Base-by-base conservation (phyloP, 1,139 yeast species). In the Candida smagusa region DNA sequence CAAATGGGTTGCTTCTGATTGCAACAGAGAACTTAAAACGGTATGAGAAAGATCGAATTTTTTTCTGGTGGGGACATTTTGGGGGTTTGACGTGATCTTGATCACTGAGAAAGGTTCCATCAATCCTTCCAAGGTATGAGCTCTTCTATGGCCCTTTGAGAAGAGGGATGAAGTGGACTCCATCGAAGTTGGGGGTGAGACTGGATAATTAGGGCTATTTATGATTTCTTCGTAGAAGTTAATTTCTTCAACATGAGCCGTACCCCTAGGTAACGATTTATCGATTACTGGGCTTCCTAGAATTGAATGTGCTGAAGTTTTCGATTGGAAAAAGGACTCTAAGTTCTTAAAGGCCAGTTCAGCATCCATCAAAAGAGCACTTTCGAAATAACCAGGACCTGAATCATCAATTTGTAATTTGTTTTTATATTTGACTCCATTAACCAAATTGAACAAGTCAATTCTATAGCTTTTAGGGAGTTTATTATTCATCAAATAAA, bases 331-430 rank as follows among this genome's bases (percentile, higher is more conserved):
- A 46, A 61, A 74, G 38, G 65, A 68, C 40, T 71, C 71, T 40
- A 75, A 61, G 34, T 61, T 61, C 49, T 66, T 56, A 37, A 61
- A 58, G 0, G 82, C 74, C 7, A 65, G 61, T 41, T 74, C 78
- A 2, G 71, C 62, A 47, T 77, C 84, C 38, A 77, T 58, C 25
- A 77, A 53, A 50, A 75, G 50, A 12, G 82, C 74, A 35, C 77
- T 68, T 56, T 80, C 86, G 54, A 80, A 75, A 42, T 80, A 72
- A 1, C 86, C 85, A 0, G 86, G 85, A 41, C 73, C 59, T 7
- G 82, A 75, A 39, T 81, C 85, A 52, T 80, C 85, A 35, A 80
- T 72, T 47, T 73, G 68, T 43, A 79, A 55, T 13, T 55, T 54
- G 41, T 74, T 77, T 28, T 64, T 62, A 42, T 68, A 72, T 38